Conservation (phyloP, 345 rosid species). For the Gossypium ekmanianum region DNA sequence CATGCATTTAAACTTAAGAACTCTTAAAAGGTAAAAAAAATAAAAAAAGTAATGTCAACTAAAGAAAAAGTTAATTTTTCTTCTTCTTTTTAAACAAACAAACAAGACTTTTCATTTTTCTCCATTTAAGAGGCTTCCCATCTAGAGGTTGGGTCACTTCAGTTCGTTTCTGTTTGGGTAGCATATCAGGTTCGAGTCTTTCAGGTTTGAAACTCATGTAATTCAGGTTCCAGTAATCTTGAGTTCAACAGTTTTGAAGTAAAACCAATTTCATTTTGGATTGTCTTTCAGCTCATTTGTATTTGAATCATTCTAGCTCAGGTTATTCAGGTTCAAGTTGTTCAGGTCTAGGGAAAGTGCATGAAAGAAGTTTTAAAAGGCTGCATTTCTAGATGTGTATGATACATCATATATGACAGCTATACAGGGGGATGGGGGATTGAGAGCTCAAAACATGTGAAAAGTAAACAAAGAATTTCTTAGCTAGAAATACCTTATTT, state of each 20-base stretch:
- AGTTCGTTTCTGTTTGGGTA: no score
- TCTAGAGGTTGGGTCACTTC: neutral
- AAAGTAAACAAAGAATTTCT: neutral
- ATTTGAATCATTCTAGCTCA: neutral
- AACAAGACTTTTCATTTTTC: neutral
- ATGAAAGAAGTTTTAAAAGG: neutral
- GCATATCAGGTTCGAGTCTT: neutral
- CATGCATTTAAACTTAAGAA: conserved; percentile 6
- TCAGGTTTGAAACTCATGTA: neutral
- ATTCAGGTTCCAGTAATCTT: neutral
- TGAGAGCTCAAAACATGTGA: neutral
- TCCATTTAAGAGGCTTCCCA: neutral
- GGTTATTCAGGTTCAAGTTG: neutral
- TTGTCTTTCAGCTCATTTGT: neutral
- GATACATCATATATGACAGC: neutral
- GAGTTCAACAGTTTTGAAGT: neutral
- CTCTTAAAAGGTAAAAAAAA: neutral
- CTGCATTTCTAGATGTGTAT: neutral
- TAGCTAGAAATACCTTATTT: neutral
- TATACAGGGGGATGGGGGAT: neutral
- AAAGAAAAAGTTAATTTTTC: neutral
- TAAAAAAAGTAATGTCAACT: neutral
- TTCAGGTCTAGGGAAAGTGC: neutral
- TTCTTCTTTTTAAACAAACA: no score
- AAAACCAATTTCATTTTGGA: neutral